Evolutionary conservation across 2,329 filamentous ascomycete species (phyloP).

Genomic region (Aspergillus uvarum): DNA sequence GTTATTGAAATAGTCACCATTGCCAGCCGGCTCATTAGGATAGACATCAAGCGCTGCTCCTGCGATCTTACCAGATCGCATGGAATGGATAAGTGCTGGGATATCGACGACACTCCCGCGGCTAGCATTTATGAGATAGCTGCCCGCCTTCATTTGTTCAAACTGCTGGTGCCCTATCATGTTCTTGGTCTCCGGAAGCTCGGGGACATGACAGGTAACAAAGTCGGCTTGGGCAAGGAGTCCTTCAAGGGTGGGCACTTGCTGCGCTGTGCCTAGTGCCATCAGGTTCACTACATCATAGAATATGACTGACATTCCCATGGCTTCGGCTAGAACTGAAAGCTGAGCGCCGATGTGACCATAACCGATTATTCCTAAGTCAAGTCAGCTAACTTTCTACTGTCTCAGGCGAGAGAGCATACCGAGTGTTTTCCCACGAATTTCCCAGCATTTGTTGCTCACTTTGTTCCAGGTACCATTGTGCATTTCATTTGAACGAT

Average conservation of each 20-base stretch:
- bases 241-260: constrained; percentile 73
- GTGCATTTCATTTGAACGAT: constrained; percentile 93
- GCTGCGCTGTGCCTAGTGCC: constrained; percentile 83
- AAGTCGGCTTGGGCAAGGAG: constrained; percentile 84
- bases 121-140: constrained; percentile 94
- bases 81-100: constrained; percentile 82
- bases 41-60: constrained; percentile 97
- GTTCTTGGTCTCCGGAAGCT: constrained; percentile 86
- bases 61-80: constrained; percentile 80
- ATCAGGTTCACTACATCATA: constrained; percentile 94
- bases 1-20: constrained; percentile 91
- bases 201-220: constrained; percentile 90
- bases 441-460: constrained; percentile 94
- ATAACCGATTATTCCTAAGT: constrained; percentile 84
- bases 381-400: constrained; percentile 12
- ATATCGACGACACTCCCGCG: constrained; percentile 94
- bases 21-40: constrained; percentile 87
- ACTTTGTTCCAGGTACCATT: constrained; percentile 97
- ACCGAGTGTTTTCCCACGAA: constrained; percentile 94
- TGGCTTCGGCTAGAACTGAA: constrained; percentile 90
- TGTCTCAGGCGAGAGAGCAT: constrained; percentile 23
- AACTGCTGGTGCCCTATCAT: constrained; percentile 82
- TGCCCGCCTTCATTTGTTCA: constrained; percentile 84
- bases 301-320: constrained; percentile 98
- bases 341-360: constrained; percentile 96